phyloP scores from a whole-genome alignment of 352 stramenopile genomes.

The Phytophthora multivora region DNA sequence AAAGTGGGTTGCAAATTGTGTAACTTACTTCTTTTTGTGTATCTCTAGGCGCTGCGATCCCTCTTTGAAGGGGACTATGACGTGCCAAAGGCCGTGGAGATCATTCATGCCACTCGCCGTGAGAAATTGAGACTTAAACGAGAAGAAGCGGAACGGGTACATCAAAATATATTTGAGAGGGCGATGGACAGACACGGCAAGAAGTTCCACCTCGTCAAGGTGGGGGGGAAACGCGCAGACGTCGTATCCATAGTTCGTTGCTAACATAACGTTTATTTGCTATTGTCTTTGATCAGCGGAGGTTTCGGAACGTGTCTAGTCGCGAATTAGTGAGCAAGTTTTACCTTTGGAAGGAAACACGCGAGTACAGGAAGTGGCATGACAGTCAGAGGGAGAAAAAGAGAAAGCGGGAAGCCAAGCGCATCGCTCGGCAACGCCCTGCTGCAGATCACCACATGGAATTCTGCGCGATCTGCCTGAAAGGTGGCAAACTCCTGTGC shows the following conservation, averaged over 20 bases:
- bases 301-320: constrained; percentile 41
- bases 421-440: constrained; percentile 20
- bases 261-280: background rate
- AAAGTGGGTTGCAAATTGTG: constrained; percentile 10
- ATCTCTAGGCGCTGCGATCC: constrained; percentile 52
- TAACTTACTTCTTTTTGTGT: constrained; percentile 1
- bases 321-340: constrained; percentile 62
- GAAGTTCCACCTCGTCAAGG: constrained; percentile 68
- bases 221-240: constrained; percentile 8
- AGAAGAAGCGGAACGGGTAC: constrained; percentile 40
- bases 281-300: constrained; percentile 35
- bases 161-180: constrained; percentile 43
- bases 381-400: constrained; percentile 50
- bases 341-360: constrained; percentile 69
- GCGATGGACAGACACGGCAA: constrained; percentile 61
- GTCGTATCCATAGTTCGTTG: background rate
- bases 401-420: constrained; percentile 57
- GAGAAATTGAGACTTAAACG: constrained; percentile 35
- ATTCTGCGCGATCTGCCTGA: constrained; percentile 73
- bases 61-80: constrained; percentile 58
- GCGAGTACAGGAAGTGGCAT: constrained; percentile 57
- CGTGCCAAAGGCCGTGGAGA: constrained; percentile 36
- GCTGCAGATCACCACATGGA: constrained; percentile 70
- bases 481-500: constrained; percentile 69
- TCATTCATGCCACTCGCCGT: constrained; percentile 46